phyloP scores from a whole-genome alignment of 441 rosid species.

The Jatropha podagrica region DNA sequence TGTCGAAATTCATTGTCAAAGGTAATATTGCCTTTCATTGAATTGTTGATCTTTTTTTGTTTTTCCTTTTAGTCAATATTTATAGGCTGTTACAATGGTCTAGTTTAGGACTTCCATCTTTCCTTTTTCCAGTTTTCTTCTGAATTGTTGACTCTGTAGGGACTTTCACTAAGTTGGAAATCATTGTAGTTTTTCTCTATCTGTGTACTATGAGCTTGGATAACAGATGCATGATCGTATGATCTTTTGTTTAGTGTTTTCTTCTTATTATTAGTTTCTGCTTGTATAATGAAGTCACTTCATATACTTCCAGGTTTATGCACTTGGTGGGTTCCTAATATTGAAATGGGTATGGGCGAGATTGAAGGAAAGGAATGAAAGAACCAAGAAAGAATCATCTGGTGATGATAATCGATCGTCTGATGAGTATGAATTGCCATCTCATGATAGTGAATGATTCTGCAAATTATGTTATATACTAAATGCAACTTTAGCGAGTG shows the following conservation, averaged over 20 bases:
- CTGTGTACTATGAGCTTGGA: neutral
- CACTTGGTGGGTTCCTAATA: constrained; percentile 79
- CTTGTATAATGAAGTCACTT: constrained; percentile 9
- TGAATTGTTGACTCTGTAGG: neutral
- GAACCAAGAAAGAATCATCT: constrained; percentile 37
- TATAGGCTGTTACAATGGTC: neutral
- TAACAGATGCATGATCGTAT: neutral
- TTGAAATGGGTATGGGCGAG: constrained; percentile 87
- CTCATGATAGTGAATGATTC: constrained; percentile 21
- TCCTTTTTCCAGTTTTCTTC: neutral
- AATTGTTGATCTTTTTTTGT: neutral
- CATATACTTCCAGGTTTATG: constrained; percentile 61
- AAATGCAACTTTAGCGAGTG: constrained; percentile 5
- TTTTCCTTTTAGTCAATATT: neutral
- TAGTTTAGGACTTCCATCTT: neutral
- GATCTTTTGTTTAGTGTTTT: neutral
- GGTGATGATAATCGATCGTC: constrained; percentile 37
- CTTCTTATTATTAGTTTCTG: neutral
- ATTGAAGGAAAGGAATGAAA: constrained; percentile 79
- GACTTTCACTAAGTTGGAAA: neutral
- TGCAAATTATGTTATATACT: neutral
- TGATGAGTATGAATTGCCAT: constrained; percentile 27
- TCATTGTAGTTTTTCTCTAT: neutral
- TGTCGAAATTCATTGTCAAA: neutral
- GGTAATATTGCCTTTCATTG: neutral